Evolutionary conservation across 441 rosid genomes (phyloP).

Genomic region (Rhodomyrtus psidioides): DNA sequence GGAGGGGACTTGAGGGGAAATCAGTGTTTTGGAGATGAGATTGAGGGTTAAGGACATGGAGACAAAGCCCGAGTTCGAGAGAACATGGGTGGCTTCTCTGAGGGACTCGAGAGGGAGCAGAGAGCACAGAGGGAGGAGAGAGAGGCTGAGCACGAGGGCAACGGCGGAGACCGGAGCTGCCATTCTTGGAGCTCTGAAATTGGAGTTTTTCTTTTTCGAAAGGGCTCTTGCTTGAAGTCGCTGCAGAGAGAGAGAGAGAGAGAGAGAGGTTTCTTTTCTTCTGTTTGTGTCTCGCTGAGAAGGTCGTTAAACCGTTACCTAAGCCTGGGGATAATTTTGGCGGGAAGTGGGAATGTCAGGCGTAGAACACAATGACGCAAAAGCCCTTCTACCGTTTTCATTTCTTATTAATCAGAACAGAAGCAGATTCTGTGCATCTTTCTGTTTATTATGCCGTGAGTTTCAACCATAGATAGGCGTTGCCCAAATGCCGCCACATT

Average conservation of each 20-base stretch:
- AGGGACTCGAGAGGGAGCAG: slow-evolving; percentile 7
- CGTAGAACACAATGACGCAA: neutral
- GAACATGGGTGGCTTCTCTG: slow-evolving; percentile 15
- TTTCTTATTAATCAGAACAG: neutral
- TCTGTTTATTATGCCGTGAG: neutral
- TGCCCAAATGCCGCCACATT: neutral
- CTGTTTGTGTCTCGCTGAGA: neutral
- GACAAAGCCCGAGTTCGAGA: slow-evolving; percentile 20
- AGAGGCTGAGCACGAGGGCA: slow-evolving; percentile 1
- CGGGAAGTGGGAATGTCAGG: slow-evolving; percentile 6
- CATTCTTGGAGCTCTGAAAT: slow-evolving; percentile 7
- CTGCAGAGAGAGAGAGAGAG: neutral
- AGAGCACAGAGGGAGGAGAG: neutral
- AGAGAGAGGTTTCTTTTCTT: neutral
- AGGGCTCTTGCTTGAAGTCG: neutral
- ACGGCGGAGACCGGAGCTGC: slow-evolving; percentile 7
- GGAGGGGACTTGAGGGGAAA: neutral
- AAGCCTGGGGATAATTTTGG: slow-evolving; percentile 3
- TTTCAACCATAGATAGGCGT: neutral
- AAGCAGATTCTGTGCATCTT: neutral
- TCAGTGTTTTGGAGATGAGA: slow-evolving; percentile 5
- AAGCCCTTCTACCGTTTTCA: neutral
- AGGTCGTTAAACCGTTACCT: neutral
- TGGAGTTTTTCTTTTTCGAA: neutral
- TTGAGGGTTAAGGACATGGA: slow-evolving; percentile 31